Evolutionary conservation across 2,329 filamentous ascomycete genomes (phyloP).

Genomic region (Hyphodiscus sp.): DNA sequence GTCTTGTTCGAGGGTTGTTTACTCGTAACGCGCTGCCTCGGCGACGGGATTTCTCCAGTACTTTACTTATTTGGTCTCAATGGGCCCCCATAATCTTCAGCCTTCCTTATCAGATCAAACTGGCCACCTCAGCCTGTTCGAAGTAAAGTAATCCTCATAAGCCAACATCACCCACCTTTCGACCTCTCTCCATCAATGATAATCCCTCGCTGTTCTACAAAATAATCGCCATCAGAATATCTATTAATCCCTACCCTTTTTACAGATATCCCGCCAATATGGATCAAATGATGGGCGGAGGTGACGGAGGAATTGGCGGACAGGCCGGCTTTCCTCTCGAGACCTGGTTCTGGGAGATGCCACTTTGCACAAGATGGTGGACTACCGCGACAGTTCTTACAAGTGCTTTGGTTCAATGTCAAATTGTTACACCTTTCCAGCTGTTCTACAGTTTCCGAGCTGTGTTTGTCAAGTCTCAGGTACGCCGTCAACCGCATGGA

Average conservation of each 20-base stretch:
- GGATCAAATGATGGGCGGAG: constrained; percentile 32
- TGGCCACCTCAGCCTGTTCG: not conserved
- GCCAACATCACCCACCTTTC: not conserved
- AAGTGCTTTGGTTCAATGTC: constrained; percentile 85
- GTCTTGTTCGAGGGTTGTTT: too few species aligned
- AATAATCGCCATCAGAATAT: not conserved
- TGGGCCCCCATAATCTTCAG: not conserved
- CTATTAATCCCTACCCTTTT: not conserved
- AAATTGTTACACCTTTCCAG: constrained; percentile 87
- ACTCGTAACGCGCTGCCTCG: too few species aligned
- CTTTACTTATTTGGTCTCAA: too few species aligned
- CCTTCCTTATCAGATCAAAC: not conserved
- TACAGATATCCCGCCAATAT: constrained; percentile 16
- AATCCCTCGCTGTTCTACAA: not conserved
- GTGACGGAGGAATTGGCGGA: constrained; percentile 35
- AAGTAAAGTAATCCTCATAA: not conserved
- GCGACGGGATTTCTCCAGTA: too few species aligned
- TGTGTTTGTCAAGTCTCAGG: constrained; percentile 88
- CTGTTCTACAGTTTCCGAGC: constrained; percentile 94
- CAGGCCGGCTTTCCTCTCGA: constrained; percentile 72
- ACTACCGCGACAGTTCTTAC: constrained; percentile 86
- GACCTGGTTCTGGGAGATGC: constrained; percentile 99
- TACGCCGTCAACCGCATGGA: constrained; percentile 36
- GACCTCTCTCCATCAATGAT: not conserved
- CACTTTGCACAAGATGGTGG: constrained; percentile 93